These are phyloP conservation scores for Aspergillus cavernicola DNA, from an alignment of 495 filamentous ascomycete species.

Conservation along the genomic window DNA sequence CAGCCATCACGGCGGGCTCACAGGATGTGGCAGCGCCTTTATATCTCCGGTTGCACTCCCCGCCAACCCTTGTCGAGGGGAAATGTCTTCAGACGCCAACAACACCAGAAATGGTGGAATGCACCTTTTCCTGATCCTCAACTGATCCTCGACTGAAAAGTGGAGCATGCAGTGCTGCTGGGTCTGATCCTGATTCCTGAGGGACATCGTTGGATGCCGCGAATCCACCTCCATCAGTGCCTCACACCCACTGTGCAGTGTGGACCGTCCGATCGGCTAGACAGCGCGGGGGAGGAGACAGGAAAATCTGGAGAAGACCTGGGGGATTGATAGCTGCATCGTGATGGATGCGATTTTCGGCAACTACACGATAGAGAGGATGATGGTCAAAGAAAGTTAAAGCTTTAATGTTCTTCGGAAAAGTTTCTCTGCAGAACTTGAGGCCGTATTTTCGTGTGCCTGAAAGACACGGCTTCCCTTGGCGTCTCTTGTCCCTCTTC, in stretches of 20 bases:
- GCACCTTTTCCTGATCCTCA: neutral
- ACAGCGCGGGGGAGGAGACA: conserved; percentile 16
- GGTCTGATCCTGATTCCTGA: neutral
- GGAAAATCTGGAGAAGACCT: conserved; percentile 14
- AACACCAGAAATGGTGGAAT: neutral
- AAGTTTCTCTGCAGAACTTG: conserved; percentile 7
- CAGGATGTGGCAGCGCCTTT: neutral
- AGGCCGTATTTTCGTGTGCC: too few relatives aligned
- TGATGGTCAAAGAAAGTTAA: neutral
- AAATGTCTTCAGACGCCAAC: neutral
- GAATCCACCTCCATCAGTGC: conserved; percentile 8
- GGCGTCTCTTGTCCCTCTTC: neutral
- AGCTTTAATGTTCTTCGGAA: too few relatives aligned
- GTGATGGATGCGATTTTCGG: neutral
- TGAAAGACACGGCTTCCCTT: too few relatives aligned
- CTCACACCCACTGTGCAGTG: conserved; percentile 8
- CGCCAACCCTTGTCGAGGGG: neutral
- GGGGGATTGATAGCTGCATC: conserved; percentile 6
- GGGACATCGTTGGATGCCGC: conserved; percentile 12
- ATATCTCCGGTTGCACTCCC: neutral
- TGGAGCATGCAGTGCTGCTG: conserved; percentile 11
- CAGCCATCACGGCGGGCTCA: neutral
- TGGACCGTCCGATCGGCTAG: conserved; percentile 17
- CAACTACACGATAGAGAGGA: neutral
- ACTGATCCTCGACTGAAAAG: neutral